Conservation (phyloP, 2,329 filamentous ascomycete species). For the Corniculantispora saksenae region DNA sequence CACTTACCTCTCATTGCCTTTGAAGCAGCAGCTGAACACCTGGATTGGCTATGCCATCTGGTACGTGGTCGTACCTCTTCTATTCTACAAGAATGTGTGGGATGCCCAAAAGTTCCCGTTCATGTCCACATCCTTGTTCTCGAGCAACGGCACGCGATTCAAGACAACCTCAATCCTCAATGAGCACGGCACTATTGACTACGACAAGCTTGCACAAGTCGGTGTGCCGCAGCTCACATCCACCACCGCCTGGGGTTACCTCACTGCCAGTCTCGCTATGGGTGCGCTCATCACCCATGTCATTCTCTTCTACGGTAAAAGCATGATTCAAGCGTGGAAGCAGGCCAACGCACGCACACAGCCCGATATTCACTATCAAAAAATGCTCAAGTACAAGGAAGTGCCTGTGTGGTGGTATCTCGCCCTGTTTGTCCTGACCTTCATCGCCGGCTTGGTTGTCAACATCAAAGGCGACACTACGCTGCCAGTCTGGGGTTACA, state of each 20-base stretch:
- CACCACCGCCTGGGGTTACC: conserved; percentile 29
- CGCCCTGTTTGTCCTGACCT: conserved; percentile 31
- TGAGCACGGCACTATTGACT: conserved; percentile 28
- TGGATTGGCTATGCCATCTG: conserved; percentile 40
- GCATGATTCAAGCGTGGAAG: conserved; percentile 24
- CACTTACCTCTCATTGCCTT: conserved; percentile 36
- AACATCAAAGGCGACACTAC: conserved; percentile 38
- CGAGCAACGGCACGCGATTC: conserved; percentile 28
- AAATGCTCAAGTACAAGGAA: conserved; percentile 44
- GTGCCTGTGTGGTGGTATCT: conserved; percentile 39
- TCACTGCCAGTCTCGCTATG: conserved; percentile 34
- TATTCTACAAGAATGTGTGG: conserved; percentile 46
- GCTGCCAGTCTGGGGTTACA: conserved; percentile 38
- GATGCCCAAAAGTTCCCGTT: conserved; percentile 34
- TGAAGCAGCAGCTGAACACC: conserved; percentile 39
- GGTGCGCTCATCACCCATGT: conserved; percentile 26
- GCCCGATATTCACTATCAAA: conserved; percentile 42
- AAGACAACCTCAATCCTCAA: conserved; percentile 27
- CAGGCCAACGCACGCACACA: conserved; percentile 24
- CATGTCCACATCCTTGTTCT: conserved; percentile 33
- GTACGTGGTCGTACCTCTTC: conserved; percentile 35
- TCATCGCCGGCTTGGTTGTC: conserved; percentile 37
- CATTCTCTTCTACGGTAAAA: conserved; percentile 25
- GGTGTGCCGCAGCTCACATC: conserved; percentile 32
- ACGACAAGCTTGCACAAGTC: conserved; percentile 26